Percentiles rank a stretch among this genome's conserved stretches.
These are phyloP conservation scores for Porcisia deanei DNA, from an alignment of 208 protist species.

Conservation along the genomic window DNA sequence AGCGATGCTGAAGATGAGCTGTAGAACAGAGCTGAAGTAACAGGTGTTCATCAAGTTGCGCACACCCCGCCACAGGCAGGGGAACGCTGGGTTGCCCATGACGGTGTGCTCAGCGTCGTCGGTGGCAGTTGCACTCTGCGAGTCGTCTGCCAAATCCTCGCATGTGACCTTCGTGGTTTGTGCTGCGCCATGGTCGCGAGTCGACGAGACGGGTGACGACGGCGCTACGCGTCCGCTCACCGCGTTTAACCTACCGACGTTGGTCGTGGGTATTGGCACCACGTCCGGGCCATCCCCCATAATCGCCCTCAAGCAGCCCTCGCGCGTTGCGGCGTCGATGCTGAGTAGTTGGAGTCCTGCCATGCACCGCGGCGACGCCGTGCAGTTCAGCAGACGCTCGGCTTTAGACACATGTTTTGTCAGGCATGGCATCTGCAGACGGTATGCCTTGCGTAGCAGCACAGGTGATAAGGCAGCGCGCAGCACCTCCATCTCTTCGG, in stretches of 20 bases:
- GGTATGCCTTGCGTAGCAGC: conserved; percentile 48
- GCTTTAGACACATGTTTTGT: conserved; percentile 22
- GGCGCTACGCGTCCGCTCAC: background rate
- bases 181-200: background rate
- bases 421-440: conserved; percentile 43
- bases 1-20: conserved; percentile 76
- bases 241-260: background rate
- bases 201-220: background rate
- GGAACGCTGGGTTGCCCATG: conserved; percentile 16
- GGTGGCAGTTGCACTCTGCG: background rate
- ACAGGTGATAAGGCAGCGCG: conserved; percentile 13
- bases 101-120: conserved; percentile 13
- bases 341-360: conserved; percentile 43
- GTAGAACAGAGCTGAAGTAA: conserved; percentile 87
- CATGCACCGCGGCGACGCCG: conserved; percentile 56
- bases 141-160: background rate
- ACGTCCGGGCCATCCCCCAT: conserved; percentile 47
- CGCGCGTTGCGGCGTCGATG: conserved; percentile 28
- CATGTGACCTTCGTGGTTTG: conserved; percentile 4
- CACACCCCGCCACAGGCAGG: conserved; percentile 71
- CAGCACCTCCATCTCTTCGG: conserved; percentile 14
- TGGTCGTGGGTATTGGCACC: conserved; percentile 19
- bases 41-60: conserved; percentile 89
- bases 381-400: conserved; percentile 44
- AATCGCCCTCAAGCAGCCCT: conserved; percentile 36